Percentiles rank a stretch among this genome's conserved stretches.
phyloP scores from a whole-genome alignment of 805 yeast genomes.

The Sugiyamaella americana region DNA sequence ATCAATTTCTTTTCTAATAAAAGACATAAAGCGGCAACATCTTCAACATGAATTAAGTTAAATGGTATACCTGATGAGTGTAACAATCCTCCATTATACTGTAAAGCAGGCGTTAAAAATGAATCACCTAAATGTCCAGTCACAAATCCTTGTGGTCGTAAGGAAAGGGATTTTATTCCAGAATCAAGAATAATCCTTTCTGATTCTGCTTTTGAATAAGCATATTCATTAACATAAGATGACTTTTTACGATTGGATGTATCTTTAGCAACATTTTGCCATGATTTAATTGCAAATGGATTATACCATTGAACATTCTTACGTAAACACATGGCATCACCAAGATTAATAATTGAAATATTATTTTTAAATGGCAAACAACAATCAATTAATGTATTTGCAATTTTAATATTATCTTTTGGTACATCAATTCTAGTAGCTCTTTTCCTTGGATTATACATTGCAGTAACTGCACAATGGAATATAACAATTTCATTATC shows the following conservation, averaged over 20 bases:
- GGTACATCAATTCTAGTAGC: constrained; percentile 15
- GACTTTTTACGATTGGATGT: constrained; percentile 1
- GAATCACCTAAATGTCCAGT: constrained; percentile 28
- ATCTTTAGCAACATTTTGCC: background rate
- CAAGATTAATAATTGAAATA: background rate
- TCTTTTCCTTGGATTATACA: background rate
- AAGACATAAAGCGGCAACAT: background rate
- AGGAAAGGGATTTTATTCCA: constrained; percentile 12
- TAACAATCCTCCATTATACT: constrained; percentile 16
- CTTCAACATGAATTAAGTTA: constrained; percentile 19
- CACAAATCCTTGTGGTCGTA: constrained; percentile 24
- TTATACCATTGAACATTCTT: background rate
- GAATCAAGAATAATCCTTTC: constrained; percentile 14
- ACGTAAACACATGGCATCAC: background rate
- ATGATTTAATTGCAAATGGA: background rate
- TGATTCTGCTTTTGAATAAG: constrained; percentile 25
- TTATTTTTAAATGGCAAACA: background rate
- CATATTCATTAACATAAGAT: constrained; percentile 23
- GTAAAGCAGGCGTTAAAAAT: constrained; percentile 21
- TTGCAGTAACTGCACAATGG: constrained; percentile 1
- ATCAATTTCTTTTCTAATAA: background rate
- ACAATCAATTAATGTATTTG: background rate
- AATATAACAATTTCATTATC: background rate
- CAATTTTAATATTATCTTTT: background rate
- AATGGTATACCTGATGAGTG: constrained; percentile 25